phyloP scores from a whole-genome alignment of 148 eudicot genomes.

The Vaccinium darrowii region DNA sequence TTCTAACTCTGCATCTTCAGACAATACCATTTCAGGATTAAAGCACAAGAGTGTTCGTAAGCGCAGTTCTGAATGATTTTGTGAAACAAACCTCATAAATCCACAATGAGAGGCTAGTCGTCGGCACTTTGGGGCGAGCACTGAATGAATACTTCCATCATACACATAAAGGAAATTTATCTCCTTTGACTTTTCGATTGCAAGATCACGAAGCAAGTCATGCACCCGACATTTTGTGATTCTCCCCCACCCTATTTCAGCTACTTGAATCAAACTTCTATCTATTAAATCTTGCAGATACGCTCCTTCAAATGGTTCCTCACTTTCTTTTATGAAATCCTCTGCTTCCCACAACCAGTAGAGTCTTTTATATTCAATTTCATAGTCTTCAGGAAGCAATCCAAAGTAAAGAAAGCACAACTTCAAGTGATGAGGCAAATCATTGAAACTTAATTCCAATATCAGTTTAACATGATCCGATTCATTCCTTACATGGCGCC shows the following conservation, averaged over 20 bases:
- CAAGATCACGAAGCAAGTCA: not conserved
- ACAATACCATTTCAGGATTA: too few species aligned
- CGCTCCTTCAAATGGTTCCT: not conserved
- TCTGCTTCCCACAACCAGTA: too few species aligned
- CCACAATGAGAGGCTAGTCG: not conserved
- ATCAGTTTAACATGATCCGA: not conserved
- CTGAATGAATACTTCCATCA: not conserved
- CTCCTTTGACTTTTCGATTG: not conserved
- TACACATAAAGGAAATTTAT: not conserved
- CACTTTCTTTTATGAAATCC: not conserved
- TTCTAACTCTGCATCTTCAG: not conserved
- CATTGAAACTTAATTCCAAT: not conserved
- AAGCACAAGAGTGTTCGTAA: not conserved
- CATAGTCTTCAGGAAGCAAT: not conserved
- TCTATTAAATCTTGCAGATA: not conserved
- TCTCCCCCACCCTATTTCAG: not conserved
- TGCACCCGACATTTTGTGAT: not conserved
- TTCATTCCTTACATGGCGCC: not conserved
- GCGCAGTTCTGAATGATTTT: not conserved
- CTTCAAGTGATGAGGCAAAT: not conserved
- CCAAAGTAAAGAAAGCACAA: not conserved
- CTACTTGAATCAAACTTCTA: not conserved
- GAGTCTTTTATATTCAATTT: not conserved
- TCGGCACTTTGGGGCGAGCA: not conserved
- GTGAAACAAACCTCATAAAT: not conserved